phyloP scores from a whole-genome alignment of 2,329 filamentous ascomycete genomes.

The Claviceps sp. region DNA sequence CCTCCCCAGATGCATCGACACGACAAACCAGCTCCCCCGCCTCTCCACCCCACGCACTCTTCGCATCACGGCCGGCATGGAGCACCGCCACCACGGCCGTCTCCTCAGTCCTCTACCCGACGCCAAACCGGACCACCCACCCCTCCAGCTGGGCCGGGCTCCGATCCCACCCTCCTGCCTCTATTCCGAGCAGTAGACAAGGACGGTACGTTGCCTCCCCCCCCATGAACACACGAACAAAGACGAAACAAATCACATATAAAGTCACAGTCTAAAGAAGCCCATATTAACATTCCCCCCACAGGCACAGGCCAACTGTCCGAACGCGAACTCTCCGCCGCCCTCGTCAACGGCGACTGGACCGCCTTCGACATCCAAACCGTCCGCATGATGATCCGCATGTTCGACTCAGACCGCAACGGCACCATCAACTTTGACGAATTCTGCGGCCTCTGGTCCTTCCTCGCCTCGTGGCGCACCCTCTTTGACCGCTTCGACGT shows the following conservation, averaged over 20 bases:
- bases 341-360: slow-evolving; percentile 94
- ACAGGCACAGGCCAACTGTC: slow-evolving; percentile 67
- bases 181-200: slow-evolving; percentile 89
- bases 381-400: slow-evolving; percentile 97
- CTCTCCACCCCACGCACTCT: slow-evolving; percentile 3
- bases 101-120: slow-evolving; percentile 31
- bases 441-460: slow-evolving; percentile 93
- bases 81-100: slow-evolving; percentile 15
- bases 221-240: no score
- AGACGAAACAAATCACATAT: no score
- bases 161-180: slow-evolving; percentile 64
- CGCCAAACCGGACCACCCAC: slow-evolving; percentile 48
- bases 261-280: no score
- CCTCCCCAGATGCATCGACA: slow-evolving; percentile 22
- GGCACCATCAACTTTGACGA: slow-evolving; percentile 89
- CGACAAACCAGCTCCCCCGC: slow-evolving; percentile 32
- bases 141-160: slow-evolving; percentile 40
- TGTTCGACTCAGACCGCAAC: slow-evolving; percentile 90
- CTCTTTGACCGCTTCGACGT: slow-evolving; percentile 93
- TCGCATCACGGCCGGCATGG: neutral
- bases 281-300: neutral
- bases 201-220: slow-evolving; percentile 39
- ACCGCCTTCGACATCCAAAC: slow-evolving; percentile 87
- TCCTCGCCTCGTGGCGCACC: slow-evolving; percentile 83
- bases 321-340: slow-evolving; percentile 73